Evolutionary conservation across 2,329 filamentous ascomycete genomes (phyloP).

Genomic region (Colletotrichum lindemuthianum): DNA sequence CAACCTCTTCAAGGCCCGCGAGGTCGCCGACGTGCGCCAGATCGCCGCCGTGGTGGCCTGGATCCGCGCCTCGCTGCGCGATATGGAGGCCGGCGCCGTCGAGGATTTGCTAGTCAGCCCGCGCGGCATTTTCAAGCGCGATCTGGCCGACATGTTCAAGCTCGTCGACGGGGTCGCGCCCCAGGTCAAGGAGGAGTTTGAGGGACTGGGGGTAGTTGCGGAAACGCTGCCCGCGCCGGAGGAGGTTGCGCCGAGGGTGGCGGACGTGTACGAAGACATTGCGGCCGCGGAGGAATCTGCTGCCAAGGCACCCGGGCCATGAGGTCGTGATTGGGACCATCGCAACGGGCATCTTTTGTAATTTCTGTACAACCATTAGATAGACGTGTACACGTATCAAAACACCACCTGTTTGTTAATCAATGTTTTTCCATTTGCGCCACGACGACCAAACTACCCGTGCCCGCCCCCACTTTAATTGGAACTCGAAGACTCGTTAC

Average conservation of each 20-base stretch:
- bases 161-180: conserved; percentile 46
- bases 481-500: too few species aligned
- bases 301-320: neutral
- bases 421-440: too few species aligned
- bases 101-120: conserved; percentile 50
- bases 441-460: too few species aligned
- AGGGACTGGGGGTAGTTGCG: conserved; percentile 42
- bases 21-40: conserved; percentile 59
- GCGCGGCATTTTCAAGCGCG: conserved; percentile 56
- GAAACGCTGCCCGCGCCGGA: conserved; percentile 13
- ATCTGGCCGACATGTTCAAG: conserved; percentile 48
- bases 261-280: conserved; percentile 29
- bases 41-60: conserved; percentile 66
- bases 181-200: conserved; percentile 51
- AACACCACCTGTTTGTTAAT: too few species aligned
- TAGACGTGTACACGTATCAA: too few species aligned
- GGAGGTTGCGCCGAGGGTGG: conserved; percentile 37
- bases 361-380: conserved; percentile 37
- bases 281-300: conserved; percentile 4
- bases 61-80: conserved; percentile 60
- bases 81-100: conserved; percentile 62
- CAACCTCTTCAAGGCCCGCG: conserved; percentile 83
- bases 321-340: neutral
- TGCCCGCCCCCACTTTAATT: too few species aligned
- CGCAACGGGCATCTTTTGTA: conserved; percentile 36